phyloP scores from a whole-genome alignment of 192 early-diverging fungal genomes.

The Coemansia sp. region DNA sequence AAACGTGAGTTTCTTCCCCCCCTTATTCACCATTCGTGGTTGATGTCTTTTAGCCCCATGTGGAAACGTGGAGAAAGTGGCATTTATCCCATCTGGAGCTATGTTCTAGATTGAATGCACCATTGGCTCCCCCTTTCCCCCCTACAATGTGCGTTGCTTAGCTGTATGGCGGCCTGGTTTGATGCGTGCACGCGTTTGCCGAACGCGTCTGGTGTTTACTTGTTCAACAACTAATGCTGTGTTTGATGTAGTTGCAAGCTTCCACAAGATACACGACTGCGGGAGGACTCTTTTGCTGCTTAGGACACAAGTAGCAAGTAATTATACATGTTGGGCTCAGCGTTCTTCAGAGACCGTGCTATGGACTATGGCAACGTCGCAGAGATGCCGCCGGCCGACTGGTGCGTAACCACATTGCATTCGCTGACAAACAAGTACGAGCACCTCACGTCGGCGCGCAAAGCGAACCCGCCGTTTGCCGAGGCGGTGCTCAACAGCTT shows the following conservation, averaged over 20 bases:
- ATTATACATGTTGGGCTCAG: slow-evolving; percentile 5
- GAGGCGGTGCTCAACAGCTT: slow-evolving; percentile 56
- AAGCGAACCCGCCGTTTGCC: slow-evolving; percentile 51
- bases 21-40: not conserved
- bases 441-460: slow-evolving; percentile 49
- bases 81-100: slow-evolving; percentile 2
- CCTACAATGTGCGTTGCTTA: too few relatives aligned
- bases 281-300: not conserved
- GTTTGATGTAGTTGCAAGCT: too few relatives aligned
- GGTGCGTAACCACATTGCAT: slow-evolving; percentile 48
- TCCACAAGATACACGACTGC: too few relatives aligned
- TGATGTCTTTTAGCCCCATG: not conserved
- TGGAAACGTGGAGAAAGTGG: slow-evolving; percentile 5
- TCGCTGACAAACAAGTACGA: slow-evolving; percentile 52
- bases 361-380: slow-evolving; percentile 12
- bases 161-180: too few relatives aligned
- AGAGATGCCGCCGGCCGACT: slow-evolving; percentile 49
- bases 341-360: slow-evolving; percentile 24
- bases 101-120: slow-evolving; percentile 1
- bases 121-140: not conserved
- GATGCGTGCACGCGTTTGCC: too few relatives aligned
- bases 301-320: not conserved
- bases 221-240: too few relatives aligned
- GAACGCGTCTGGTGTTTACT: too few relatives aligned
- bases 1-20: slow-evolving; percentile 12